Percentiles rank a stretch among this genome's conserved stretches.
phyloP scores from a whole-genome alignment of 805 yeast species.

The Torulaspora indica region DNA sequence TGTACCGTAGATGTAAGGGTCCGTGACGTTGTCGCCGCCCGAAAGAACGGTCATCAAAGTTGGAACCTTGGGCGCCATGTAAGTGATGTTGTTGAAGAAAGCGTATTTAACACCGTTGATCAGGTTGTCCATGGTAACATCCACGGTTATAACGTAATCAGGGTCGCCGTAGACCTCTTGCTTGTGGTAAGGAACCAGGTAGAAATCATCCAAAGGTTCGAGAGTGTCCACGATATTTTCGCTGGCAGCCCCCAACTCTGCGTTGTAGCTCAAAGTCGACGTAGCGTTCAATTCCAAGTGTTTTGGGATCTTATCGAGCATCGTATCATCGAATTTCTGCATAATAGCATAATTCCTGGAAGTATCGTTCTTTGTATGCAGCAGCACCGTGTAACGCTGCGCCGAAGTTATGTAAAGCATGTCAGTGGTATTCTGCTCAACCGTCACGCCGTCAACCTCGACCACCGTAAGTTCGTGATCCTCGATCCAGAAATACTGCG shows the following conservation, averaged over 20 bases:
- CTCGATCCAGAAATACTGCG: slow-evolving; percentile 84
- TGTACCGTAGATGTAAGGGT: slow-evolving; percentile 61
- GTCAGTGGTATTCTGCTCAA: slow-evolving; percentile 65
- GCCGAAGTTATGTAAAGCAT: slow-evolving; percentile 81
- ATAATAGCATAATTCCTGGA: slow-evolving; percentile 74
- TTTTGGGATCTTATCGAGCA: slow-evolving; percentile 72
- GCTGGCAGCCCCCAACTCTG: slow-evolving; percentile 39
- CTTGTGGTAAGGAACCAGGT: slow-evolving; percentile 58
- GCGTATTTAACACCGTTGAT: slow-evolving; percentile 89
- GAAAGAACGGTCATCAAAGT: slow-evolving; percentile 71
- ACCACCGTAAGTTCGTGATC: slow-evolving; percentile 82
- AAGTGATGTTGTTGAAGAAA: slow-evolving; percentile 87
- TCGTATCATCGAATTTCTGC: slow-evolving; percentile 71
- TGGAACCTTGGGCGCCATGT: slow-evolving; percentile 79
- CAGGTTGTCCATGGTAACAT: slow-evolving; percentile 79
- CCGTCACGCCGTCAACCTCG: slow-evolving; percentile 88
- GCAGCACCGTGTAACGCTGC: slow-evolving; percentile 80
- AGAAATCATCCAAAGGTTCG: slow-evolving; percentile 69
- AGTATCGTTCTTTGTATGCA: slow-evolving; percentile 63
- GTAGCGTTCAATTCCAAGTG: slow-evolving; percentile 70
- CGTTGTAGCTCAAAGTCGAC: slow-evolving; percentile 59
- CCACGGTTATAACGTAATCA: slow-evolving; percentile 63
- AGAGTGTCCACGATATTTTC: slow-evolving; percentile 45
- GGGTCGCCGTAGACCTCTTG: slow-evolving; percentile 58
- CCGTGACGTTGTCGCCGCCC: slow-evolving; percentile 56